Evolutionary conservation across 225 moss, liverwort and hornwort species (phyloP).

Genomic region (Anthoceros angustus): DNA sequence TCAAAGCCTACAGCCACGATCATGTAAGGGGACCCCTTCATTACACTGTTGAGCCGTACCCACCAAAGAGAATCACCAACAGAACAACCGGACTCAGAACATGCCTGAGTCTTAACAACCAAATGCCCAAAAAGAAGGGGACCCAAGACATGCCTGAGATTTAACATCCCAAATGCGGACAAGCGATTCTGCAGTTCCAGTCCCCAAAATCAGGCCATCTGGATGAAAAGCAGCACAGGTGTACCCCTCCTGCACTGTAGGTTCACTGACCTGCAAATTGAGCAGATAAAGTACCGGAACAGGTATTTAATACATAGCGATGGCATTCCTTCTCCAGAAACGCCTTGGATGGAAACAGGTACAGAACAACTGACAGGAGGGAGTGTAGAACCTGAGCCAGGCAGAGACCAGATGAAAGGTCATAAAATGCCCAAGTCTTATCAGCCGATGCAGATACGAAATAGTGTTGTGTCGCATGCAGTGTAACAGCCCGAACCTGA

Average conservation of each 20-base stretch:
- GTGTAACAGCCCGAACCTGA: conserved; percentile 87
- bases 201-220: conserved; percentile 86
- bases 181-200: conserved; percentile 85
- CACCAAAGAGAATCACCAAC: no score
- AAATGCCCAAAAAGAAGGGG: no score
- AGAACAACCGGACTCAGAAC: no score
- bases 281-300: background rate
- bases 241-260: conserved; percentile 76
- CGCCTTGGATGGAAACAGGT: background rate
- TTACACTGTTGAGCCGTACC: no score
- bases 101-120: no score
- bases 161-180: conserved; percentile 98
- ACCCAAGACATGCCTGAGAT: conserved; percentile 43
- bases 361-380: background rate
- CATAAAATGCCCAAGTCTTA: conserved; percentile 51
- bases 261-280: conserved; percentile 54
- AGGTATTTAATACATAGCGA: background rate
- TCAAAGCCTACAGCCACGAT: background rate
- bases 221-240: conserved; percentile 95
- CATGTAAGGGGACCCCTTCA: background rate
- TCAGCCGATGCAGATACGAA: conserved; percentile 83
- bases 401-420: conserved; percentile 61
- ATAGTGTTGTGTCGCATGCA: conserved; percentile 93
- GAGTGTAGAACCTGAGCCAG: conserved; percentile 47
- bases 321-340: background rate